These are phyloP conservation scores for Diaporthe capsici DNA, from an alignment of 2,329 filamentous ascomycete genomes.

Conservation along the genomic window DNA sequence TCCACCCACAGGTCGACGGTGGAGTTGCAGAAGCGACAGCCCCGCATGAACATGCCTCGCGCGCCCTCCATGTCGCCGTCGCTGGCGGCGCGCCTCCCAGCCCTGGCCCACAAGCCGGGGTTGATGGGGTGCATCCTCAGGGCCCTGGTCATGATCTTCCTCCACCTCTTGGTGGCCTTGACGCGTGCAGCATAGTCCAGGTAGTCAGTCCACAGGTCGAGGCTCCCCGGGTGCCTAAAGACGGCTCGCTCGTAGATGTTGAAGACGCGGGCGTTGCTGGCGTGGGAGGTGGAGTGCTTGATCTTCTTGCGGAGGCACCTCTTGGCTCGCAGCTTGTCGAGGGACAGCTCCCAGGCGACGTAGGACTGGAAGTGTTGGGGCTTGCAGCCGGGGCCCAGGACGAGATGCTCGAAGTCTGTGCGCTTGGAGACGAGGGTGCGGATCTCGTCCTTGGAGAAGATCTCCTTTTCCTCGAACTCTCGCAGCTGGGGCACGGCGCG, in stretches of 20 bases:
- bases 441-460: conserved; percentile 94
- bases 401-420: conserved; percentile 92
- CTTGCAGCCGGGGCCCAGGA: conserved; percentile 84
- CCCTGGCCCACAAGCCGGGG: conserved; percentile 87
- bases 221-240: conserved; percentile 84
- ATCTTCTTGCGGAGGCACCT: conserved; percentile 86
- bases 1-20: conserved; percentile 86
- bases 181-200: conserved; percentile 83
- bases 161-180: conserved; percentile 76
- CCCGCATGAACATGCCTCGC: conserved; percentile 87
- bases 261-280: conserved; percentile 86
- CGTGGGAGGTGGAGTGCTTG: conserved; percentile 75
- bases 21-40: conserved; percentile 87
- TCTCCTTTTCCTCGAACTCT: conserved; percentile 91
- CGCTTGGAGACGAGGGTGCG: conserved; percentile 89
- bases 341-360: conserved; percentile 77
- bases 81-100: conserved; percentile 81
- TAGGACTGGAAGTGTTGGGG: conserved; percentile 88
- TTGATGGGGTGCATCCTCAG: conserved; percentile 89
- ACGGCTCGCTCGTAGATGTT: conserved; percentile 91
- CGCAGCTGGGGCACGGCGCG: conserved; percentile 92
- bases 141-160: conserved; percentile 75
- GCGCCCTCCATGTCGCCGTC: conserved; percentile 91
- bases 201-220: conserved; percentile 91
- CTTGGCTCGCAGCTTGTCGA: conserved; percentile 84